phyloP scores from a whole-genome alignment of 164 flowering plant genomes.

The Liriodendron chinense region DNA sequence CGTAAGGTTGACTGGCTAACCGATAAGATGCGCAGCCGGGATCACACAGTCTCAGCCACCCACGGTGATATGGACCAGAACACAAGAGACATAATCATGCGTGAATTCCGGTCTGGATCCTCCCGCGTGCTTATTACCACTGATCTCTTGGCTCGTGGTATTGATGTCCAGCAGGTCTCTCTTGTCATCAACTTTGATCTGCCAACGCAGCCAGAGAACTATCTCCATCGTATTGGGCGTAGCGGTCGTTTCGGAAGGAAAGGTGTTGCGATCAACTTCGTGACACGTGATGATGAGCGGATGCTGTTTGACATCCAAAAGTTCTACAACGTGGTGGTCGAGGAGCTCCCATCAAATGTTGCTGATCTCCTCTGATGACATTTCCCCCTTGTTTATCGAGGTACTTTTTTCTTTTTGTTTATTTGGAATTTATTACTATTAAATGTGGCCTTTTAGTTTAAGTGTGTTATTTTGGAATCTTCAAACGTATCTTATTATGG shows the following conservation, averaged over 20 bases:
- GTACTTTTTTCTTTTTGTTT: background rate
- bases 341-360: constrained; percentile 75
- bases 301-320: constrained; percentile 78
- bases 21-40: constrained; percentile 61
- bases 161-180: constrained; percentile 75
- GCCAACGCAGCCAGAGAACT: constrained; percentile 88
- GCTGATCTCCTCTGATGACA: constrained; percentile 67
- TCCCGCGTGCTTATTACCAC: constrained; percentile 69
- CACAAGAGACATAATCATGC: constrained; percentile 65
- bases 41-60: constrained; percentile 71
- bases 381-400: background rate
- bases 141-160: constrained; percentile 69
- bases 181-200: constrained; percentile 82
- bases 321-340: constrained; percentile 71
- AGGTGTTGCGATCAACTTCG: constrained; percentile 85
- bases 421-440: background rate
- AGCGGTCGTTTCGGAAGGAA: constrained; percentile 88
- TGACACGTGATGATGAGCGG: constrained; percentile 70
- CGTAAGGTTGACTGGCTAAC: constrained; percentile 81
- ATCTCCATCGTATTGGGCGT: constrained; percentile 87
- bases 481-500: background rate
- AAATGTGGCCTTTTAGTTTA: background rate
- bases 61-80: constrained; percentile 81
- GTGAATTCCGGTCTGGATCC: constrained; percentile 65
- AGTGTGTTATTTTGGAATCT: background rate